A percentile compares a stretch with the other conserved stretches of the same genome.
phyloP scores from a whole-genome alignment of 306 rosid species.

The Malus orientalis region DNA sequence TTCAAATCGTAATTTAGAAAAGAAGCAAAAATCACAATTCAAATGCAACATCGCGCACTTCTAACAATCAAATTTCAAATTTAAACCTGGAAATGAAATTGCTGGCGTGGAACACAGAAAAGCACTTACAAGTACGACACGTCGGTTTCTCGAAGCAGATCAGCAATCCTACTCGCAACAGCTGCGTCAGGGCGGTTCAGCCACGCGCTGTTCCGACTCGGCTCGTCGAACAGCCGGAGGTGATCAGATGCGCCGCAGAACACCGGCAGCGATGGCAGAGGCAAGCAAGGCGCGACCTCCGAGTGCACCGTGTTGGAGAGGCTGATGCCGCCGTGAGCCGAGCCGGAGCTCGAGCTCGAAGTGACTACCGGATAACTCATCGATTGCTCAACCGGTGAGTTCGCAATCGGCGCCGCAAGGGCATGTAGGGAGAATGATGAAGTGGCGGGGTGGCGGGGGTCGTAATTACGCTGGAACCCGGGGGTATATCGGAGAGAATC shows the following conservation, averaged over 20 bases:
- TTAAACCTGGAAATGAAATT: background rate
- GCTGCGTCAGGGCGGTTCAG: slow-evolving; percentile 41
- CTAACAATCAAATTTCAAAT: slow-evolving; percentile 13
- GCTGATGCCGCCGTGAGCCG: slow-evolving; percentile 55
- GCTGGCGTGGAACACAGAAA: background rate
- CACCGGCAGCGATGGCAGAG: slow-evolving; percentile 86
- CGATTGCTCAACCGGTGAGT: slow-evolving; percentile 36
- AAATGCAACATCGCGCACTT: slow-evolving; percentile 7
- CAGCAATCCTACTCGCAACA: slow-evolving; percentile 71
- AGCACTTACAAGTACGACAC: slow-evolving; percentile 79
- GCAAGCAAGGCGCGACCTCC: slow-evolving; percentile 84
- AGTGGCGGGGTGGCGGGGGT: slow-evolving; percentile 12
- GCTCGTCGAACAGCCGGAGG: slow-evolving; percentile 55
- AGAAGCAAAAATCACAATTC: slow-evolving; percentile 4
- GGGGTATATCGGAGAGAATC: slow-evolving; percentile 22
- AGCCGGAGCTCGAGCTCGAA: slow-evolving; percentile 27
- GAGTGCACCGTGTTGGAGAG: slow-evolving; percentile 75
- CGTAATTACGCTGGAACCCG: slow-evolving; percentile 31
- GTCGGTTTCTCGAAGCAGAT: slow-evolving; percentile 74
- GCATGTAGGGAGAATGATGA: slow-evolving; percentile 36
- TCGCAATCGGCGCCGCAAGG: slow-evolving; percentile 19
- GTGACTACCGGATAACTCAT: slow-evolving; percentile 45
- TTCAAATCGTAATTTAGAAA: background rate
- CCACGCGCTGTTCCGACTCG: slow-evolving; percentile 20
- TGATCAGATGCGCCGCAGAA: slow-evolving; percentile 75